Evolutionary conservation across 495 filamentous ascomycete genomes (phyloP).

Genomic region (Pseudoneurospora amorphoporcata): DNA sequence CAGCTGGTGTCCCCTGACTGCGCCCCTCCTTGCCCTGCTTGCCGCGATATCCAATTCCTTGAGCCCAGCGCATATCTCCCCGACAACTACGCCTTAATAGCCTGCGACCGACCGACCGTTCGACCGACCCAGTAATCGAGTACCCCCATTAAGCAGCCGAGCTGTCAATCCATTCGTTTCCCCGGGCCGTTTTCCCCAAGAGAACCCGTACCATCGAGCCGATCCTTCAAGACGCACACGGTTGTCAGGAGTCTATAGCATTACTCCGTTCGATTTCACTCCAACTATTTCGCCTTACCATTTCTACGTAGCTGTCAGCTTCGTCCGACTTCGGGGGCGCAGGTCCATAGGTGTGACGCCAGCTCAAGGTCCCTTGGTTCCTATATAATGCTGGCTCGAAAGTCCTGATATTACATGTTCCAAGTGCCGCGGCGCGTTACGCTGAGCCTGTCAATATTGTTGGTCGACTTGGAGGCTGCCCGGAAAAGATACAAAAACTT

Average conservation of each 20-base stretch:
- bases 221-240: neutral
- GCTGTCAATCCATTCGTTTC: neutral
- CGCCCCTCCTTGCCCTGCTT: neutral
- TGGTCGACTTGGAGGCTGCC: neutral
- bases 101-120: neutral
- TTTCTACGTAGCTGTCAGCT: neutral
- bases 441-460: slow-evolving; percentile 5
- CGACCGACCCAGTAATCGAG: neutral
- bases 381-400: slow-evolving; percentile 14
- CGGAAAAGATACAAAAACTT: neutral
- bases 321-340: neutral
- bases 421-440: slow-evolving; percentile 20
- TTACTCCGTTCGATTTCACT: neutral
- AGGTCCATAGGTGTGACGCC: neutral
- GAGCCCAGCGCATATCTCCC: neutral
- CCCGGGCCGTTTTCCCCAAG: neutral
- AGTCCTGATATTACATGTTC: slow-evolving; percentile 1
- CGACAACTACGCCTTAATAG: neutral
- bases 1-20: neutral
- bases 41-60: neutral
- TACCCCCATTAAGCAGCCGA: neutral
- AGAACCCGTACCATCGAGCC: neutral
- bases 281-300: neutral
- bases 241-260: no score
- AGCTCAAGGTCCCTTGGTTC: neutral